Base-by-base conservation (phyloP, 768 basidiomycete genomes). In the Coprinopsis cinerea region DNA sequence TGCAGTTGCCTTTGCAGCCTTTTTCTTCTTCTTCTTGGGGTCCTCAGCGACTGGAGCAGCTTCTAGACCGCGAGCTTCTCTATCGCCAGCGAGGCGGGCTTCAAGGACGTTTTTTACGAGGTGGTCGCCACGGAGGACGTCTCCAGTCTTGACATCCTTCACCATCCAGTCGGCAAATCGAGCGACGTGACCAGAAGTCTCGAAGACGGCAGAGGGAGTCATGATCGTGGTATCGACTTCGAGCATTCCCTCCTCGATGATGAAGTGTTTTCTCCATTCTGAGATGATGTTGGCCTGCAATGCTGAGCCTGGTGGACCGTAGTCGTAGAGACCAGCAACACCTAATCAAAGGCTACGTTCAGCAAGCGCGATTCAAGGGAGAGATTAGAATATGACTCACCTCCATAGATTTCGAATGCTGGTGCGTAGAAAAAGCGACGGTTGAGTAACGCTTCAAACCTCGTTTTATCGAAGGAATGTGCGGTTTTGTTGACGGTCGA, bases 101-200 rank as follows among this genome's bases (percentile, higher is more conserved):
- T 95, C 88, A 39, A 98, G 75, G 39, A 97, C 94, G 57, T 73
- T 85, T 65, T 93, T 92, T 54, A 97, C 92, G 15, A 98, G 79
- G 67, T 97, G 96, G 66, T 98, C 94, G 22, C 95, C 95, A 39
- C 95, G 85, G 59, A 96, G 82, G 42, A 98, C 94, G 60, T 98
- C 93, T 39, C 93, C 92, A n/a, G 88, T 94, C 72, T 90, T 83
- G 22, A 74, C 72, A 59, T 98, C 95, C 72, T 95, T 96, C 61
- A 92, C 90, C 95, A 97, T 98, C 95, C 94, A 99, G 64, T 99
- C 96, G 4, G 95, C 91, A 63, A 98, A 99, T 56, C 94, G 82
- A 36, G 93, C 94, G 53, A 98, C 95, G 70, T 98, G 96, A 24
- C 96, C 94, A 27, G 93, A 97, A 0, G 95, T 84, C 67, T 96